A percentile compares a stretch with the other conserved stretches of the same genome.
Evolutionary conservation across 352 stramenopile genomes (phyloP).

Genomic region (Pythium graminicola): DNA sequence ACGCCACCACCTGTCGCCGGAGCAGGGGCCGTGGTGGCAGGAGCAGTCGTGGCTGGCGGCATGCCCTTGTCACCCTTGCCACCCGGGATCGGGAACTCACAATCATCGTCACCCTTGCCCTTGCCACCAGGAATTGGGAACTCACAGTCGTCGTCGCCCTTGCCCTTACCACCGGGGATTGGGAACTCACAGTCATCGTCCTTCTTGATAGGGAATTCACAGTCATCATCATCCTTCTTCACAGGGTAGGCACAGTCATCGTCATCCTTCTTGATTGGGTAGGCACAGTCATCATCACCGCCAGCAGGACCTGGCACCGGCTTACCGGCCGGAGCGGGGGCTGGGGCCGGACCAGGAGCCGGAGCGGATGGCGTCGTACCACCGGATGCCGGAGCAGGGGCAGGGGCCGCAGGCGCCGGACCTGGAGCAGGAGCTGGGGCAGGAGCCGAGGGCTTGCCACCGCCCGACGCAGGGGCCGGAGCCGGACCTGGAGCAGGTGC

Average conservation of each 20-base stretch:
- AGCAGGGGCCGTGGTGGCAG: neutral
- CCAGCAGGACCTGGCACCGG: no score
- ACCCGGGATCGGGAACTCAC: slow-evolving; percentile 10
- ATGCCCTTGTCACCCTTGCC: neutral
- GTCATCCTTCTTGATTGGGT: slow-evolving; percentile 14
- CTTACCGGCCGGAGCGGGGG: no score
- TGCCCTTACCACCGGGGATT: slow-evolving; percentile 12
- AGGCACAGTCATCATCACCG: slow-evolving; percentile 22
- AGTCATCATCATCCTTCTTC: slow-evolving; percentile 8
- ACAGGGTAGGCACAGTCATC: slow-evolving; percentile 24
- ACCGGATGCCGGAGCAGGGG: no score
- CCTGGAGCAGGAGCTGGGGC: no score
- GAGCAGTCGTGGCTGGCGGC: no score
- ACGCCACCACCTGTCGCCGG: neutral
- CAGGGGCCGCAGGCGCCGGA: no score
- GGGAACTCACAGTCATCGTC: slow-evolving; percentile 20
- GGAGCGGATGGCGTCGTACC: no score
- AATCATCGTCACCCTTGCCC: slow-evolving; percentile 9
- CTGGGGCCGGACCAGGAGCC: no score
- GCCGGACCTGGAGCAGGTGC: no score
- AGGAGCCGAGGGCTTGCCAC: no score
- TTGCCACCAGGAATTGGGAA: slow-evolving; percentile 2
- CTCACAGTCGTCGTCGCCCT: slow-evolving; percentile 11
- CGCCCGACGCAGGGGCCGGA: no score
- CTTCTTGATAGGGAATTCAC: slow-evolving; percentile 8